Evolutionary conservation across 257 asterid genomes (phyloP).

Genomic region (Solanum bulbocastanum): DNA sequence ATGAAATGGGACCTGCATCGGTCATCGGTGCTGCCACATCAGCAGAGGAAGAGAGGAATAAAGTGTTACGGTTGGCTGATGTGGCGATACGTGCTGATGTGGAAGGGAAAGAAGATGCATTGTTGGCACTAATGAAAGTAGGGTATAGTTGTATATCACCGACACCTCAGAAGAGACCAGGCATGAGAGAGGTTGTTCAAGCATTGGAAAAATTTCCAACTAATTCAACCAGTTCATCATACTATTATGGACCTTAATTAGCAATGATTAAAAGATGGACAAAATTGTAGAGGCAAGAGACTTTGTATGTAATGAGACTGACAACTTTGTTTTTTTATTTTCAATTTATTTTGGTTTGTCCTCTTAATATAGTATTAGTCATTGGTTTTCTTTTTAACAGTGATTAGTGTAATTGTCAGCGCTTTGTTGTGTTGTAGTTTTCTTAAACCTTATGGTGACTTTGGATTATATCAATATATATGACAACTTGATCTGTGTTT

Average conservation of each 20-base stretch:
- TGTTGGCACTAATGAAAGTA: constrained; percentile 52
- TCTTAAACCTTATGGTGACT: not conserved
- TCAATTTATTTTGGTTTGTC: not conserved
- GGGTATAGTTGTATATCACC: constrained; percentile 67
- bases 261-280: constrained; percentile 10
- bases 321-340: constrained; percentile 13
- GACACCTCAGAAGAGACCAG: constrained; percentile 76
- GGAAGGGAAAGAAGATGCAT: constrained; percentile 76
- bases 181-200: constrained; percentile 77
- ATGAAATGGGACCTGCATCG: constrained; percentile 44
- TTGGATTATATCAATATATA: not conserved
- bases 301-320: constrained; percentile 28
- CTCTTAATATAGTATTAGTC: not conserved
- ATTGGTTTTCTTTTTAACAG: not conserved
- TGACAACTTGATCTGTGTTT: not conserved
- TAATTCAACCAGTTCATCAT: constrained; percentile 19
- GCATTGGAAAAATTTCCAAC: constrained; percentile 69
- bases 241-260: constrained; percentile 25
- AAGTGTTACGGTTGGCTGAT: constrained; percentile 56
- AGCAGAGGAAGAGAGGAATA: constrained; percentile 36
- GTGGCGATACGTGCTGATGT: constrained; percentile 76
- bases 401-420: not conserved
- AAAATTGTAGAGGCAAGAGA: constrained; percentile 21
- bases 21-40: constrained; percentile 20
- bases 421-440: not conserved